These are phyloP conservation scores for Lyophyllum decastes DNA, from an alignment of 768 basidiomycete genomes.

Conservation along the genomic window DNA sequence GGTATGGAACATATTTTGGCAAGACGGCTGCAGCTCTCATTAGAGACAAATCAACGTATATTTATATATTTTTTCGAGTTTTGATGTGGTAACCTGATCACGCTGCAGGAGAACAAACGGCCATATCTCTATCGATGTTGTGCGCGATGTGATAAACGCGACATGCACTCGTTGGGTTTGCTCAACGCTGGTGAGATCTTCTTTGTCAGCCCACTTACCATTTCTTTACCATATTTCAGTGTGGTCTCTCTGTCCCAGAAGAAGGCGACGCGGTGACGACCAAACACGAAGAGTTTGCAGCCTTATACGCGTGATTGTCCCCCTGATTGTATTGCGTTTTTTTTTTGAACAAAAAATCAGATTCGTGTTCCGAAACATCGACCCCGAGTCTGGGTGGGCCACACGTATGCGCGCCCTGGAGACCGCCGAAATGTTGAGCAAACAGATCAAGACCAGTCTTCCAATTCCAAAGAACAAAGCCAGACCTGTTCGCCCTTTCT, in stretches of 20 bases:
- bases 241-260: constrained; percentile 3
- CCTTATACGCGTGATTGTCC: constrained; percentile 18
- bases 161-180: constrained; percentile 29
- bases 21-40: constrained; percentile 14
- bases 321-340: not conserved
- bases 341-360: constrained; percentile 2
- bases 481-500: not conserved
- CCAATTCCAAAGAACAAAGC: constrained; percentile 5
- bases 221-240: constrained; percentile 1
- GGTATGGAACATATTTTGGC: constrained; percentile 20
- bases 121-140: constrained; percentile 19
- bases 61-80: not conserved
- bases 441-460: constrained; percentile 8
- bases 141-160: constrained; percentile 25
- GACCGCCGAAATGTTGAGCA: constrained; percentile 9
- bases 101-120: constrained; percentile 6
- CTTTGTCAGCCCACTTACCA: not conserved
- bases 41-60: constrained; percentile 8
- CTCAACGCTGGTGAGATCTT: constrained; percentile 21
- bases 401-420: constrained; percentile 16
- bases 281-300: constrained; percentile 16
- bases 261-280: not conserved
- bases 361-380: constrained; percentile 22
- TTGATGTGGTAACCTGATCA: not conserved
- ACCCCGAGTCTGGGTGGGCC: constrained; percentile 23